Percentiles rank a stretch among this genome's conserved stretches.
phyloP scores from a whole-genome alignment of 257 asterid genomes.

The Voacanga thouarsii region DNA sequence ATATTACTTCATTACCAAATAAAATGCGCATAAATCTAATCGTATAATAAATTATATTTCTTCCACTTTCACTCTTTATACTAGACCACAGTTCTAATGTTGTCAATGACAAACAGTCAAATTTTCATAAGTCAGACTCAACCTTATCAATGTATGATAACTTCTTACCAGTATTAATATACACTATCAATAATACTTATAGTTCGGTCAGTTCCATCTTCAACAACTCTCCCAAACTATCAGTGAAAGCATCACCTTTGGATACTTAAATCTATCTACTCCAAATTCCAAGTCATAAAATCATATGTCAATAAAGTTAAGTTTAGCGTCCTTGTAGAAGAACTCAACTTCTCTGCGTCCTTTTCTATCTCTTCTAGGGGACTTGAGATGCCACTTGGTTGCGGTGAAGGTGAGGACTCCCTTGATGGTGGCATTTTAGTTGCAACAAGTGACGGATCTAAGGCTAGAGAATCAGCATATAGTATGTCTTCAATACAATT shows the following conservation, averaged over 20 bases:
- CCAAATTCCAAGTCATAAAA: slow-evolving; percentile 68
- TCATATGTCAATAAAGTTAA: slow-evolving; percentile 48
- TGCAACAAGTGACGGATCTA: slow-evolving; percentile 45
- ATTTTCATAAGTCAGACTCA: slow-evolving; percentile 47
- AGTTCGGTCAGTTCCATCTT: slow-evolving; percentile 34
- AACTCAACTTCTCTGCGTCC: slow-evolving; percentile 38
- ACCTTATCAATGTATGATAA: slow-evolving; percentile 54
- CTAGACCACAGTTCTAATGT: not conserved
- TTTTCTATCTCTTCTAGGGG: slow-evolving; percentile 38
- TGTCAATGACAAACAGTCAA: slow-evolving; percentile 66
- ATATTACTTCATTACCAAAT: no score
- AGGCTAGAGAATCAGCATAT: slow-evolving; percentile 59
- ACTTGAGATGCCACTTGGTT: slow-evolving; percentile 24
- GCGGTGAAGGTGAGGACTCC: slow-evolving; percentile 44
- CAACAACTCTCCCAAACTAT: slow-evolving; percentile 22
- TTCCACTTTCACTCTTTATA: not conserved
- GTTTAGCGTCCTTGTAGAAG: slow-evolving; percentile 39
- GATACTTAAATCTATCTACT: slow-evolving; percentile 29
- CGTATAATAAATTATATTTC: no score
- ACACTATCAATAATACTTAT: slow-evolving; percentile 20
- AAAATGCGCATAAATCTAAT: no score
- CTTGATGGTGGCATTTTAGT: slow-evolving; percentile 23
- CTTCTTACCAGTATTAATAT: slow-evolving; percentile 29
- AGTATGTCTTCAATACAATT: slow-evolving; percentile 70
- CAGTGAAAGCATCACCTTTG: slow-evolving; percentile 30